phyloP scores from a whole-genome alignment of 495 filamentous ascomycete genomes.

The Tuber calosporum region DNA sequence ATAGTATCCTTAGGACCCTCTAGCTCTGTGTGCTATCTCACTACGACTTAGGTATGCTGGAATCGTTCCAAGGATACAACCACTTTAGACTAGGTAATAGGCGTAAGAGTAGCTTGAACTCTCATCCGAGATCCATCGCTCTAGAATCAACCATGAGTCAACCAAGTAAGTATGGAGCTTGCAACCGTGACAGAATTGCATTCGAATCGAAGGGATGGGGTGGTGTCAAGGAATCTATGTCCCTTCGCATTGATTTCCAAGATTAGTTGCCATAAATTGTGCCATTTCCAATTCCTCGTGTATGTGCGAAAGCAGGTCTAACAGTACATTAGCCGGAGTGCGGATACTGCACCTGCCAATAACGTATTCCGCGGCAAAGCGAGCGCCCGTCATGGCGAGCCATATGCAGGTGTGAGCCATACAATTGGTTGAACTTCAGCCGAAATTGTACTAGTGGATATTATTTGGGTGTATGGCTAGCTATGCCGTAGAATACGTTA shows the following conservation, averaged over 20 bases:
- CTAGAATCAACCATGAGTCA: neutral
- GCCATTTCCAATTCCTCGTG: neutral
- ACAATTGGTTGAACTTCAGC: too few relatives aligned
- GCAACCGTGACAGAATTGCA: neutral
- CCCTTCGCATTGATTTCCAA: neutral
- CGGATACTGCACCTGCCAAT: neutral
- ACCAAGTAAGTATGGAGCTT: neutral
- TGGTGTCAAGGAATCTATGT: neutral
- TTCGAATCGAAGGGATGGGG: neutral
- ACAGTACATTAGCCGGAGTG: neutral
- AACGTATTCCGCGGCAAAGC: too few relatives aligned
- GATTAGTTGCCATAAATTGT: neutral
- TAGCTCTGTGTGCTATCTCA: neutral
- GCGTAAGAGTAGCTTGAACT: neutral
- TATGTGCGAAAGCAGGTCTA: neutral
- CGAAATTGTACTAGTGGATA: too few relatives aligned
- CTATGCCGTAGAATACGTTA: too few relatives aligned
- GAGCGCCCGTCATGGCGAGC: too few relatives aligned
- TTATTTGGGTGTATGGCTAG: too few relatives aligned
- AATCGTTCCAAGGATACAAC: neutral
- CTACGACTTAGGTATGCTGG: neutral
- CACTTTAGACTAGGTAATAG: neutral
- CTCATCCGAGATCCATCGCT: neutral
- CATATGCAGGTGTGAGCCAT: too few relatives aligned
- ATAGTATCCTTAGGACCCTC: too few relatives aligned